A percentile compares a stretch with the other conserved stretches of the same genome.
Evolutionary conservation across 192 early-diverging fungal species (phyloP).

Genomic region (Rhizophagus prolifer): DNA sequence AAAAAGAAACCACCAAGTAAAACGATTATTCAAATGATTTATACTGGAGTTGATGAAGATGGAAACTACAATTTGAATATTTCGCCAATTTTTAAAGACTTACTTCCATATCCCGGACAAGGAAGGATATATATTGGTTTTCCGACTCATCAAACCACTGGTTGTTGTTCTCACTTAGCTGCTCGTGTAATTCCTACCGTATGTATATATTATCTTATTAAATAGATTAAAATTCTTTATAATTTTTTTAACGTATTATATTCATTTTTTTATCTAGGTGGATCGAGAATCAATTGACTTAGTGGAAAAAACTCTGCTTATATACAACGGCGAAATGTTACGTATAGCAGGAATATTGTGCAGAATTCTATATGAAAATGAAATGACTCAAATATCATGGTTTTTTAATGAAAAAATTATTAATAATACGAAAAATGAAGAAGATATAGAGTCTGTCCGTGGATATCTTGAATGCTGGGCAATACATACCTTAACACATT

Average conservation of each 20-base stretch:
- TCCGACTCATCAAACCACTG: slow-evolving; percentile 90
- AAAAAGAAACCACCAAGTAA: slow-evolving; percentile 80
- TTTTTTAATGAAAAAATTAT: slow-evolving; percentile 43
- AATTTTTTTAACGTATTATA: background rate
- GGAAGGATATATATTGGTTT: slow-evolving; percentile 89
- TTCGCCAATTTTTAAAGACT: slow-evolving; percentile 66
- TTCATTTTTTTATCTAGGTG: slow-evolving; percentile 31
- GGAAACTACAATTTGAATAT: slow-evolving; percentile 21
- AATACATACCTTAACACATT: slow-evolving; percentile 63
- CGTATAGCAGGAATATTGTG: slow-evolving; percentile 69
- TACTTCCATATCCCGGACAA: slow-evolving; percentile 74
- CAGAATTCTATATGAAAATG: slow-evolving; percentile 77
- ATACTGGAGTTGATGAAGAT: slow-evolving; percentile 74
- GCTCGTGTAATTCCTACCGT: slow-evolving; percentile 86
- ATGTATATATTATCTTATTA: background rate
- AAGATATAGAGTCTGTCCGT: background rate
- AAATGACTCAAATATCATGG: slow-evolving; percentile 58
- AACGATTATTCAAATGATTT: slow-evolving; percentile 72
- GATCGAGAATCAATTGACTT: slow-evolving; percentile 90
- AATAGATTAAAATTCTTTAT: background rate
- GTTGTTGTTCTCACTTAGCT: slow-evolving; percentile 76
- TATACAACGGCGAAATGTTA: slow-evolving; percentile 85
- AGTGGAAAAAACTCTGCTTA: slow-evolving; percentile 72
- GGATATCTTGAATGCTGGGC: slow-evolving; percentile 53
- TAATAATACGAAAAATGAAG: background rate